phyloP scores from a whole-genome alignment of 331 rosid species.

The Pyrus hybrid region DNA sequence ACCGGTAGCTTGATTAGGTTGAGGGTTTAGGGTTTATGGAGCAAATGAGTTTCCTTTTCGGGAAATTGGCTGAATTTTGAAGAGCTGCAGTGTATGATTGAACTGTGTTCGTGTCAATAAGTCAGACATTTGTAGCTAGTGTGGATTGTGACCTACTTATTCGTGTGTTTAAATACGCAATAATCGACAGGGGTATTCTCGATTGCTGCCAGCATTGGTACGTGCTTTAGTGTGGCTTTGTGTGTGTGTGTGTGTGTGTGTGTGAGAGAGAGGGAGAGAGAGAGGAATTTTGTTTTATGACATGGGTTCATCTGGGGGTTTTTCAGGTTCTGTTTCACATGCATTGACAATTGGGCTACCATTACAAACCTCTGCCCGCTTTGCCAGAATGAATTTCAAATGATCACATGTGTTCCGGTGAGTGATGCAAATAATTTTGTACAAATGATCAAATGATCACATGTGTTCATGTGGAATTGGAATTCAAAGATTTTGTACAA shows the following conservation, averaged over 20 bases:
- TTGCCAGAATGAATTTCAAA: conserved; percentile 96
- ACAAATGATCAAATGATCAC: conserved; percentile 68
- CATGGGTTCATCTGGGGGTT: neutral
- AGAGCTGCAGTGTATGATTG: neutral
- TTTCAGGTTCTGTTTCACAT: conserved; percentile 86
- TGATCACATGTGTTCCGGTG: conserved; percentile 98
- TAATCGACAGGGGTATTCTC: conserved; percentile 84
- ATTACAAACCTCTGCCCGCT: conserved; percentile 97
- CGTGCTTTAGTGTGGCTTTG: conserved; percentile 3
- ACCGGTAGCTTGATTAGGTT: neutral
- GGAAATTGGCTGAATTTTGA: neutral
- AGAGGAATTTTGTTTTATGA: neutral
- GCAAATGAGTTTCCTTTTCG: neutral
- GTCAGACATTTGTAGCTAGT: neutral
- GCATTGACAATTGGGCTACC: conserved; percentile 98
- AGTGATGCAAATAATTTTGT: conserved; percentile 36
- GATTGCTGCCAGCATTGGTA: conserved; percentile 99
- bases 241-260: neutral
- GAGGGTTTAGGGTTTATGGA: neutral
- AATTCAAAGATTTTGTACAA: neutral
- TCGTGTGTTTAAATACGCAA: neutral
- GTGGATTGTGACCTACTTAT: neutral
- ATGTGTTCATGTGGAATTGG: conserved; percentile 25
- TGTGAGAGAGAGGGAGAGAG: neutral
- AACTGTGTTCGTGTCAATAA: neutral